These are phyloP conservation scores for Colletotrichum sp. DNA, from an alignment of 2,329 filamentous ascomycete genomes.

Conservation along the genomic window DNA sequence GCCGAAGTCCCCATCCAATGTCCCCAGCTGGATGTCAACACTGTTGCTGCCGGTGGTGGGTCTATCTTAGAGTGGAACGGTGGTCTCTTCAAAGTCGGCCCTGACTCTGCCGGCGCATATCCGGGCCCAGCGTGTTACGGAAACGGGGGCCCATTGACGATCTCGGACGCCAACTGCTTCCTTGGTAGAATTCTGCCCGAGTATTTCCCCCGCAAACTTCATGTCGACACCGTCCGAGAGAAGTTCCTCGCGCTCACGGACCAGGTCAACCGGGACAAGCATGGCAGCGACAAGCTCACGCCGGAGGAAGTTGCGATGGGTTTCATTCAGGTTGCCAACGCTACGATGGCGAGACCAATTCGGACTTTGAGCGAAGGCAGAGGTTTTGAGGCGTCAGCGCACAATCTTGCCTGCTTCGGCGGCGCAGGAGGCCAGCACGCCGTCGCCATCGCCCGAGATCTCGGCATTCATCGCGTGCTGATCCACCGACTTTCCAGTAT, in stretches of 20 bases:
- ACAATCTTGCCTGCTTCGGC: conserved; percentile 40
- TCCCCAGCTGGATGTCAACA: conserved; percentile 83
- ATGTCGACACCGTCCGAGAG: conserved; percentile 36
- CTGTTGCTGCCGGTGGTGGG: conserved; percentile 77
- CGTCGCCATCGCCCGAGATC: conserved; percentile 43
- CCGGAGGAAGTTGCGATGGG: conserved; percentile 40
- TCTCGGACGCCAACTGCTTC: conserved; percentile 75
- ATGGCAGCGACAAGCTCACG: conserved; percentile 30
- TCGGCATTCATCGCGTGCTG: conserved; percentile 47
- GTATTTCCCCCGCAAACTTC: conserved; percentile 62
- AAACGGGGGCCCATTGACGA: conserved; percentile 72
- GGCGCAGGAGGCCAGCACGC: conserved; percentile 47
- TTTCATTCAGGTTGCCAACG: conserved; percentile 41
- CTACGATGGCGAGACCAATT: conserved; percentile 39
- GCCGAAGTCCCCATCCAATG: conserved; percentile 81
- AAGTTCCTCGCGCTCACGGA: conserved; percentile 46
- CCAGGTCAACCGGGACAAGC: conserved; percentile 42
- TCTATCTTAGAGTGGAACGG: conserved; percentile 74
- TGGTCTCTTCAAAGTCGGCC: conserved; percentile 75
- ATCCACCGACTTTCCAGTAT: conserved; percentile 51
- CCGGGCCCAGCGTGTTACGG: conserved; percentile 76
- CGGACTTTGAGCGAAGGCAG: conserved; percentile 40
- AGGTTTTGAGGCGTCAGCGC: conserved; percentile 37
- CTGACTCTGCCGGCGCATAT: conserved; percentile 73
- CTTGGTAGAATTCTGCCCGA: conserved; percentile 65